Evolutionary conservation across 1,139 yeast species (phyloP).

Genomic region (Nakaseomyces uthaithaninus): DNA sequence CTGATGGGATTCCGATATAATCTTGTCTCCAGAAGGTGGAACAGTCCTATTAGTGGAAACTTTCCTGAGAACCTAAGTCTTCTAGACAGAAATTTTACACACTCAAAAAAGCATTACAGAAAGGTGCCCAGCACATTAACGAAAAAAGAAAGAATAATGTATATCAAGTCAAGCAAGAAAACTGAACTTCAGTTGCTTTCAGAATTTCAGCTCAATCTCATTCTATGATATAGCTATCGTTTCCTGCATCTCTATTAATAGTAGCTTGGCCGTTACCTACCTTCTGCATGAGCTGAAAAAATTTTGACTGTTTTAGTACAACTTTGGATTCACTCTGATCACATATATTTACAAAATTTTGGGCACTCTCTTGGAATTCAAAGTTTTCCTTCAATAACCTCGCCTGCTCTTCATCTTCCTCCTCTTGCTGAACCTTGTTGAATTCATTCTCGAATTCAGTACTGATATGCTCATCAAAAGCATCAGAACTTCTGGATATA

Average conservation of each 20-base stretch:
- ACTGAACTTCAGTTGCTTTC: no score
- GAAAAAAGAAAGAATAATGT: neutral
- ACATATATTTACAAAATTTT: slow-evolving; percentile 2
- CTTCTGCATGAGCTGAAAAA: slow-evolving; percentile 26
- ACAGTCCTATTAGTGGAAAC: no score
- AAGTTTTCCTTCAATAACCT: slow-evolving; percentile 16
- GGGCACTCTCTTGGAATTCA: slow-evolving; percentile 24
- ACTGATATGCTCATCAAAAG: neutral
- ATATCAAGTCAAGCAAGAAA: no score
- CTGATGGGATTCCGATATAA: no score
- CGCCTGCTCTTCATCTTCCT: slow-evolving; percentile 11
- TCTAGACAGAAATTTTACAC: no score
- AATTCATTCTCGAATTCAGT: slow-evolving; percentile 17
- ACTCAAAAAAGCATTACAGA: no score
- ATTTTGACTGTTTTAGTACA: slow-evolving; percentile 24
- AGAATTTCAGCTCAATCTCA: neutral
- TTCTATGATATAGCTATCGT: slow-evolving; percentile 7
- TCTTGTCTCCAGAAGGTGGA: no score
- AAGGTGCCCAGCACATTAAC: no score
- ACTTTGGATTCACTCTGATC: slow-evolving; percentile 1
- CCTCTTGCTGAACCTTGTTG: slow-evolving; percentile 19
- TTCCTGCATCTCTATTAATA: slow-evolving; percentile 17
- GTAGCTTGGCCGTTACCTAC: slow-evolving; percentile 30
- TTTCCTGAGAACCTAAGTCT: no score
- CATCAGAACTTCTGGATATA: neutral